phyloP scores from a whole-genome alignment of 768 basidiomycete species.

The Leccinum subtestaceum region DNA sequence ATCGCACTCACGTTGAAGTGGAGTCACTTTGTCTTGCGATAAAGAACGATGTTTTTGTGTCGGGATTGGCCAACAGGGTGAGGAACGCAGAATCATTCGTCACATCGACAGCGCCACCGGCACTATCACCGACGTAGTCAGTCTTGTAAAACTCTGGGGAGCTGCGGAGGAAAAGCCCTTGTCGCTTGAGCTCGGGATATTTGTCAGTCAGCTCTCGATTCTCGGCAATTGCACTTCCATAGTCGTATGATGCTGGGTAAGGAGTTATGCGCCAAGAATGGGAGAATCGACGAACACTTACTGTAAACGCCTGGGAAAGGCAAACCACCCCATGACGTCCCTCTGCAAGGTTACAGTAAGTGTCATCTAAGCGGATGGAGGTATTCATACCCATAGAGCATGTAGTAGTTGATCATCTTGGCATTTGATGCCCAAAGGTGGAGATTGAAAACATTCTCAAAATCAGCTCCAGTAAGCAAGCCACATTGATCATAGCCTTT shows the following conservation, averaged over 20 bases:
- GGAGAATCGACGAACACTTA: slow-evolving; percentile 17
- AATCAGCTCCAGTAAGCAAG: slow-evolving; percentile 65
- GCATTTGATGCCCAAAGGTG: slow-evolving; percentile 79
- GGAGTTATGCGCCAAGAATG: neutral
- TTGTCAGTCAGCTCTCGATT: slow-evolving; percentile 63
- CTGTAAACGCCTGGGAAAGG: slow-evolving; percentile 76
- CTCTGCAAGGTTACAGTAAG: slow-evolving; percentile 40
- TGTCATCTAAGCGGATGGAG: neutral
- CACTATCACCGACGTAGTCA: slow-evolving; percentile 64
- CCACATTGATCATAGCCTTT: slow-evolving; percentile 64
- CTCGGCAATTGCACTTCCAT: slow-evolving; percentile 71
- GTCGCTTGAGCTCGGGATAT: slow-evolving; percentile 73
- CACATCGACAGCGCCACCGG: slow-evolving; percentile 42
- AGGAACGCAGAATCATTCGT: slow-evolving; percentile 52
- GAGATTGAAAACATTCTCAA: slow-evolving; percentile 77
- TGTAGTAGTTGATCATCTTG: slow-evolving; percentile 81
- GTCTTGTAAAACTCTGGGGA: slow-evolving; percentile 81
- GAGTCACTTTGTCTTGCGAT: slow-evolving; percentile 67
- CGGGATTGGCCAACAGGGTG: slow-evolving; percentile 66
- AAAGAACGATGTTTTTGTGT: slow-evolving; percentile 64
- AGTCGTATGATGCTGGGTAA: slow-evolving; percentile 65
- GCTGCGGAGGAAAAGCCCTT: slow-evolving; percentile 76
- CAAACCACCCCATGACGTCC: slow-evolving; percentile 82
- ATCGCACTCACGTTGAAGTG: slow-evolving; percentile 53
- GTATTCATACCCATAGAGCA: slow-evolving; percentile 66